A percentile compares a stretch with the other conserved stretches of the same genome.
Evolutionary conservation across 2,329 filamentous ascomycete genomes (phyloP).

Genomic region (Colletotrichum musicola): DNA sequence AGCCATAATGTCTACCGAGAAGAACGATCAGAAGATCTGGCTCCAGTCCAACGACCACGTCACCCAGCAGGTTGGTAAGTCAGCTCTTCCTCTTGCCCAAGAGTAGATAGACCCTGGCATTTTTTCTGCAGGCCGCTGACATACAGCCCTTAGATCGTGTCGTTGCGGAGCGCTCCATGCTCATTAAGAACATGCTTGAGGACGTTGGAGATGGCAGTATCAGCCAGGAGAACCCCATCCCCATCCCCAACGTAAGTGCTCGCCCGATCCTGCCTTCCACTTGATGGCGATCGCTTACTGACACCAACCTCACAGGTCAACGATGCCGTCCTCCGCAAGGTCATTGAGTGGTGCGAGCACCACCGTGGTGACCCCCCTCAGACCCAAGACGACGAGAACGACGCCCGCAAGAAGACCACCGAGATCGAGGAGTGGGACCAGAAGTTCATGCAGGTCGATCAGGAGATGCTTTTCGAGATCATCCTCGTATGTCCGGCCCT

Average conservation of each 20-base stretch:
- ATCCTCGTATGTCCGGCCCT: conserved; percentile 79
- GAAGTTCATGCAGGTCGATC: conserved; percentile 99
- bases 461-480: conserved; percentile 99
- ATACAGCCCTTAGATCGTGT: conserved; percentile 72
- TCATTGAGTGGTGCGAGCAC: conserved; percentile 97
- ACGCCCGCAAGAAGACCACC: conserved; percentile 97
- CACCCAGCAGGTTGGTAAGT: conserved; percentile 55
- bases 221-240: conserved; percentile 76
- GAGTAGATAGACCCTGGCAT: background rate
- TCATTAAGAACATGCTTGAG: conserved; percentile 99
- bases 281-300: conserved; percentile 27
- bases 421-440: conserved; percentile 99
- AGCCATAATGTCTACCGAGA: conserved; percentile 52
- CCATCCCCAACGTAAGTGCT: conserved; percentile 82
- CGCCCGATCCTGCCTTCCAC: conserved; percentile 1
- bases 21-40: conserved; percentile 57
- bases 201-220: conserved; percentile 80
- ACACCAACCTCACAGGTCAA: conserved; percentile 73
- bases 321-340: conserved; percentile 92
- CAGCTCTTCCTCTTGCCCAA: conserved; percentile 36
- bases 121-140: conserved; percentile 13
- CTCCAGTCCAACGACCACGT: conserved; percentile 65
- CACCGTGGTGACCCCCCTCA: conserved; percentile 91
- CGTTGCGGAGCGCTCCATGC: conserved; percentile 89
- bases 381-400: conserved; percentile 87